Evolutionary conservation across 2,329 filamentous ascomycete species (phyloP).

Genomic region (Paraconiothyrium sp.): DNA sequence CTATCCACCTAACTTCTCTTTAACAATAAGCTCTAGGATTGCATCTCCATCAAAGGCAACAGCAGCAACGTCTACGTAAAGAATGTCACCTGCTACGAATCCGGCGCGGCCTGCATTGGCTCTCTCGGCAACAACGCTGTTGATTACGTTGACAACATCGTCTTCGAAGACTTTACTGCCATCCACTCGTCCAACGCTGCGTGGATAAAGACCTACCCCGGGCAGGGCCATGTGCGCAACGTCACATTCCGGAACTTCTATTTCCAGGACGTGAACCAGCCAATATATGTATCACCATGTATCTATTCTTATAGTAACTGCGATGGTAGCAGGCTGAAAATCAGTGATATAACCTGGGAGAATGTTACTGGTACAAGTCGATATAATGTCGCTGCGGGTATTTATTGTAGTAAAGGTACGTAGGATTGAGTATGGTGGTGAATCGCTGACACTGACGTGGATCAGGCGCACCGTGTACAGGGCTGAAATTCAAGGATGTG

Average conservation of each 20-base stretch:
- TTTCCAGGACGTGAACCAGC: slow-evolving; percentile 55
- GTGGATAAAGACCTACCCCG: slow-evolving; percentile 47
- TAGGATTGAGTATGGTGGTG: neutral
- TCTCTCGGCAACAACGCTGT: slow-evolving; percentile 66
- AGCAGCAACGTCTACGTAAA: slow-evolving; percentile 66
- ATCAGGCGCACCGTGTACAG: slow-evolving; percentile 52
- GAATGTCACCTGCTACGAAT: slow-evolving; percentile 69
- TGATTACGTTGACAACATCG: slow-evolving; percentile 63
- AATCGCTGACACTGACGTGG: neutral
- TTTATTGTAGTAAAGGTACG: slow-evolving; percentile 47
- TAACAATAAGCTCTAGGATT: slow-evolving; percentile 57
- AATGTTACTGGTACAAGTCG: slow-evolving; percentile 61
- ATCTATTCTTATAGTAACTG: slow-evolving; percentile 52
- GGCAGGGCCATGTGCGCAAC: slow-evolving; percentile 54
- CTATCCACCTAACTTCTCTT: slow-evolving; percentile 30
- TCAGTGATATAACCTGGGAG: slow-evolving; percentile 59
- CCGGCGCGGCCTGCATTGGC: slow-evolving; percentile 67
- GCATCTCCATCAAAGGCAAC: slow-evolving; percentile 70
- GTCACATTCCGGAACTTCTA: slow-evolving; percentile 56
- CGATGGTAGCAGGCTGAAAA: slow-evolving; percentile 41
- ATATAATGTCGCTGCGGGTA: slow-evolving; percentile 60
- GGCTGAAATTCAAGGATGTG: slow-evolving; percentile 57
- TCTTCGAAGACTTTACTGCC: slow-evolving; percentile 48
- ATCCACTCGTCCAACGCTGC: slow-evolving; percentile 39
- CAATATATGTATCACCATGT: slow-evolving; percentile 59